These are phyloP conservation scores for Emydomyces testavorans DNA, from an alignment of 2,329 filamentous ascomycete species.

Conservation along the genomic window DNA sequence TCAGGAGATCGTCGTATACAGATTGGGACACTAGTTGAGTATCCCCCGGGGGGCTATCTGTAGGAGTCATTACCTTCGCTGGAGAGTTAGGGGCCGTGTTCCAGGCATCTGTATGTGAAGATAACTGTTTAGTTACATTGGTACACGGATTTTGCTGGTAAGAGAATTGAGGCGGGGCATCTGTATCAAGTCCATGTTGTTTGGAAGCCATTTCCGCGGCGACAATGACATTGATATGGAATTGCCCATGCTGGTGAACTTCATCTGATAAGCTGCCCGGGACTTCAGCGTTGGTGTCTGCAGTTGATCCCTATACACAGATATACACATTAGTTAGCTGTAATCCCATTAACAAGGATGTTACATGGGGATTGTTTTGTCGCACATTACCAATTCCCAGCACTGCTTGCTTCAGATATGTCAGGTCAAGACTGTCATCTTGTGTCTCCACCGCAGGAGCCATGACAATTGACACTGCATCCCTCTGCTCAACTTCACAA, in stretches of 20 bases:
- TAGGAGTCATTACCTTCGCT: slow-evolving; percentile 26
- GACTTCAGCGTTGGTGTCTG: not conserved
- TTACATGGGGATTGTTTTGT: slow-evolving; percentile 6
- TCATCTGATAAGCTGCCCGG: not conserved
- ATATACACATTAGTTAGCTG: not conserved
- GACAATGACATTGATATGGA: slow-evolving; percentile 5
- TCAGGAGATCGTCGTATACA: slow-evolving; percentile 33
- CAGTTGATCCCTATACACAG: slow-evolving; percentile 4
- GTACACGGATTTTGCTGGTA: slow-evolving; percentile 1
- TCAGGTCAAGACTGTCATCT: slow-evolving; percentile 32
- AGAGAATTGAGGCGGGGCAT: not conserved
- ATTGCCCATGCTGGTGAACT: not conserved
- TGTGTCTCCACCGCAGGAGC: slow-evolving; percentile 29
- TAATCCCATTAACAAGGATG: not conserved
- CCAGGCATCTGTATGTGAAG: slow-evolving; percentile 16
- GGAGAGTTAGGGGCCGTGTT: slow-evolving; percentile 19
- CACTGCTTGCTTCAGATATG: slow-evolving; percentile 32
- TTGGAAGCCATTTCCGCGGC: slow-evolving; percentile 7
- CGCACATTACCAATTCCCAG: slow-evolving; percentile 31
- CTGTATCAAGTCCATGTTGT: not conserved
- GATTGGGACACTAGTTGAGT: slow-evolving; percentile 38
- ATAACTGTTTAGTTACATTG: not conserved
- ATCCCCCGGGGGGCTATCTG: slow-evolving; percentile 29
- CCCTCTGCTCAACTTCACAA: not conserved
- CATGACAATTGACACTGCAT: not conserved